phyloP scores from a whole-genome alignment of 768 basidiomycete species.

The Termitomyces sp. region DNA sequence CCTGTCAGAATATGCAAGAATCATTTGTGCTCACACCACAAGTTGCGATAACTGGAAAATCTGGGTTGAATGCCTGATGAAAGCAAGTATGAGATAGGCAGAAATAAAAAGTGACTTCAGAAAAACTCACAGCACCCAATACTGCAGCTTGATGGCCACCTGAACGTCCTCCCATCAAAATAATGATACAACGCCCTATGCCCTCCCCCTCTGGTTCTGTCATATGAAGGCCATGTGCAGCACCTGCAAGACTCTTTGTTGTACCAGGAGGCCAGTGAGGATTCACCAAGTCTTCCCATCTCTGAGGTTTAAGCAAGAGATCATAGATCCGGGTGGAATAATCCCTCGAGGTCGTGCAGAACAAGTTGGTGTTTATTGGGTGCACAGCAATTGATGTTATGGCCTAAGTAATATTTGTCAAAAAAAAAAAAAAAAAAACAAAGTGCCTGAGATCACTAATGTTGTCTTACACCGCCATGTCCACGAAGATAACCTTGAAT shows the following conservation, averaged over 20 bases:
- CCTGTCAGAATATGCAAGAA: neutral
- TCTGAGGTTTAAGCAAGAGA: slow-evolving; percentile 33
- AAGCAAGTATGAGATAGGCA: neutral
- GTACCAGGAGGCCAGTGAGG: slow-evolving; percentile 54
- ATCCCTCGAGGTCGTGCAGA: slow-evolving; percentile 74
- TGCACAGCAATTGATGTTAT: slow-evolving; percentile 72
- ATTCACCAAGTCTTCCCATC: slow-evolving; percentile 34
- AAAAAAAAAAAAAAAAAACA: slow-evolving; percentile 8
- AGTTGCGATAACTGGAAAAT: slow-evolving; percentile 65
- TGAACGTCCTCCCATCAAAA: slow-evolving; percentile 67
- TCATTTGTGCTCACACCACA: slow-evolving; percentile 56
- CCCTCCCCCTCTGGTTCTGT: slow-evolving; percentile 67
- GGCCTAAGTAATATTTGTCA: slow-evolving; percentile 29
- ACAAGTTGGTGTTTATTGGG: slow-evolving; percentile 50
- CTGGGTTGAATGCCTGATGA: slow-evolving; percentile 63
- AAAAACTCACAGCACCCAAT: slow-evolving; percentile 47
- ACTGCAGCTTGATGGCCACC: slow-evolving; percentile 75
- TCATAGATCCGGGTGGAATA: slow-evolving; percentile 70
- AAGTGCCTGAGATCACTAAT: neutral
- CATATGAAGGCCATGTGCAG: slow-evolving; percentile 65
- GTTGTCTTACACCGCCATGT: slow-evolving; percentile 65
- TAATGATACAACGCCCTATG: slow-evolving; percentile 55
- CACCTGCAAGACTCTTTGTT: slow-evolving; percentile 53
- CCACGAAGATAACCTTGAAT: slow-evolving; percentile 54
- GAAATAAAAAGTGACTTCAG: slow-evolving; percentile 14